phyloP scores from a whole-genome alignment of 306 rosid genomes.

The Cicer pinnatifidum region DNA sequence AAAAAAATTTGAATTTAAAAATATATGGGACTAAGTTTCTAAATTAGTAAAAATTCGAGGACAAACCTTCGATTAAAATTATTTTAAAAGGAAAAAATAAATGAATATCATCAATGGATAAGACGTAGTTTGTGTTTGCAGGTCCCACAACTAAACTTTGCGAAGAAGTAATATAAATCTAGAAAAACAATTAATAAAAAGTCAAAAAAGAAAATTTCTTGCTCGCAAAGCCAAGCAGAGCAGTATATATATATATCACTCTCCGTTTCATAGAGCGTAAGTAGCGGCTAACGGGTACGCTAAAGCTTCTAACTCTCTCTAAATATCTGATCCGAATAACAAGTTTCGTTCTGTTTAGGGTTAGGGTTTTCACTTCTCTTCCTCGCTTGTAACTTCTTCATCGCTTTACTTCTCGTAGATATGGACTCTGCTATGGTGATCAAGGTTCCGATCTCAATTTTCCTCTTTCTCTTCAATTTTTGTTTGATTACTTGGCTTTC shows the following conservation, averaged over 20 bases:
- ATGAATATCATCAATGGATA: neutral
- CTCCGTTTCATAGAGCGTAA: neutral
- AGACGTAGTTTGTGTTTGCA: neutral
- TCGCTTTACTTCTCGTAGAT: slow-evolving; percentile 30
- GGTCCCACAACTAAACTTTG: slow-evolving; percentile 48
- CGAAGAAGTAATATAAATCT: slow-evolving; percentile 30
- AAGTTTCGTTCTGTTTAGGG: slow-evolving; percentile 38
- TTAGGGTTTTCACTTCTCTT: slow-evolving; percentile 48
- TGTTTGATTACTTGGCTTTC: neutral
- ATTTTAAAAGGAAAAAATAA: too few species aligned
- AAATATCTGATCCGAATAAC: neutral
- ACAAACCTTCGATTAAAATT: too few species aligned
- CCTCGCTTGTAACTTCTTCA: slow-evolving; percentile 23
- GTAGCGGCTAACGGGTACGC: slow-evolving; percentile 55
- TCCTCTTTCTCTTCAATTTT: neutral
- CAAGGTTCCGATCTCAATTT: slow-evolving; percentile 61
- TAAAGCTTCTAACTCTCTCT: slow-evolving; percentile 8
- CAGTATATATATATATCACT: slow-evolving; percentile 19
- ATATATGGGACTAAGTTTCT: too few species aligned
- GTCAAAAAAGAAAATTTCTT: slow-evolving; percentile 54
- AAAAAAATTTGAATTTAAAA: too few species aligned
- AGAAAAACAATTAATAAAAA: neutral
- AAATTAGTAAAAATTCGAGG: too few species aligned
- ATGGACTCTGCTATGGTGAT: slow-evolving; percentile 74
- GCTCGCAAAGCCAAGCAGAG: slow-evolving; percentile 50